Evolutionary conservation across 2,329 filamentous ascomycete genomes (phyloP).

Genomic region (Thielaviopsis punctulata): DNA sequence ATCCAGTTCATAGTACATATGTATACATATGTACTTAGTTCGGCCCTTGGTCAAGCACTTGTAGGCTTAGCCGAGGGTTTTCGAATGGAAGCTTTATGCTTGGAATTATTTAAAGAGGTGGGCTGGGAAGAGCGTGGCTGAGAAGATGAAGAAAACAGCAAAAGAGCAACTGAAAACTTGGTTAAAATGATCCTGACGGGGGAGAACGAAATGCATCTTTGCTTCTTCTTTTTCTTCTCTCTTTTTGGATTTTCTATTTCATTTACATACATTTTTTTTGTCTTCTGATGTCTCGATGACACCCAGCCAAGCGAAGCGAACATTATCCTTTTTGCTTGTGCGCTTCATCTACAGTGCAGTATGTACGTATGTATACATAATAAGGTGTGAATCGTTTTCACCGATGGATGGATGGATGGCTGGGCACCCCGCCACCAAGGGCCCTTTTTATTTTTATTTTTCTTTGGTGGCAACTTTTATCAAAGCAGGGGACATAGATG

Average conservation of each 20-base stretch:
- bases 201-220: neutral
- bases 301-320: neutral
- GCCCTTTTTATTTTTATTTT: too few species aligned
- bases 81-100: neutral
- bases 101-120: slow-evolving; percentile 4
- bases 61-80: too few species aligned
- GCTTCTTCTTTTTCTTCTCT: neutral
- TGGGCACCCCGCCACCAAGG: too few species aligned
- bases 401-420: neutral
- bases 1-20: too few species aligned
- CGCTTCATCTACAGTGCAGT: too few species aligned
- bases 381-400: neutral
- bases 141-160: neutral
- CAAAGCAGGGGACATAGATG: too few species aligned
- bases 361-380: too few species aligned
- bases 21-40: too few species aligned
- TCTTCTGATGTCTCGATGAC: too few species aligned
- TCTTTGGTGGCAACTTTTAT: too few species aligned
- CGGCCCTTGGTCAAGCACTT: too few species aligned
- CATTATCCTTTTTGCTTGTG: neutral
- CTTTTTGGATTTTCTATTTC: neutral
- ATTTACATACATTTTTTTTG: too few species aligned
- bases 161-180: neutral
- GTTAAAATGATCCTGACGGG: neutral
- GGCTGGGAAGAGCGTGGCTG: neutral